Evolutionary conservation across 78 protist species (phyloP).

Genomic region (Dictyostelium intermedium): DNA sequence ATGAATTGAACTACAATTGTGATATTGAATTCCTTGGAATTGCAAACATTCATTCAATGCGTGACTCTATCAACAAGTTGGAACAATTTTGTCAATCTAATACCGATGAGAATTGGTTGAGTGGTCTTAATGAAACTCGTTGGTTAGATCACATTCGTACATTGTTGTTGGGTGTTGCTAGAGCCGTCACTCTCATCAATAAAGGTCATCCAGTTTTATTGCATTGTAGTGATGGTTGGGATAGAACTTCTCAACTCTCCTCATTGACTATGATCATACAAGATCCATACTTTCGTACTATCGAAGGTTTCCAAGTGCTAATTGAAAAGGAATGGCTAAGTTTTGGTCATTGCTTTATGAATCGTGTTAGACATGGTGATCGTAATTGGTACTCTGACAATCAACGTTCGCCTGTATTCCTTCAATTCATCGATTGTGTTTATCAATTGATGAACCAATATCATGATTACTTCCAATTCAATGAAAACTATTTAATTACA

Average conservation of each 20-base stretch:
- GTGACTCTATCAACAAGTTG: slow-evolving; percentile 67
- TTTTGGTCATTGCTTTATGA: slow-evolving; percentile 92
- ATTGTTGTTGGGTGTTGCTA: slow-evolving; percentile 41
- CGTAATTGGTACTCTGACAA: slow-evolving; percentile 41
- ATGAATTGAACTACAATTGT: slow-evolving; percentile 78
- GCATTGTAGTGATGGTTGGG: slow-evolving; percentile 99
- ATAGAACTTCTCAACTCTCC: slow-evolving; percentile 78
- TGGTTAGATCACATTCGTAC: slow-evolving; percentile 74
- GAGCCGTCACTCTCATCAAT: slow-evolving; percentile 22
- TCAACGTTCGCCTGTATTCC: slow-evolving; percentile 93
- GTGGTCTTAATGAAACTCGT: slow-evolving; percentile 48
- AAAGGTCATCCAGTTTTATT: slow-evolving; percentile 74
- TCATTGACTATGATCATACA: slow-evolving; percentile 83
- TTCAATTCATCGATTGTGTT: slow-evolving; percentile 95
- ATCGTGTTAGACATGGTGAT: slow-evolving; percentile 76
- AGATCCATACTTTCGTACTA: slow-evolving; percentile 95
- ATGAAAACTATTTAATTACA: slow-evolving; percentile 76
- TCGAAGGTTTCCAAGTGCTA: slow-evolving; percentile 90
- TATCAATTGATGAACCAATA: slow-evolving; percentile 85
- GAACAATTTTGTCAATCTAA: slow-evolving; percentile 17
- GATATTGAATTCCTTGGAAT: slow-evolving; percentile 85
- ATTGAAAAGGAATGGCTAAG: slow-evolving; percentile 96
- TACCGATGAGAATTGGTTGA: slow-evolving; percentile 53
- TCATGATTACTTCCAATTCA: slow-evolving; percentile 94
- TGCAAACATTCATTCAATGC: slow-evolving; percentile 93